Base-by-base conservation (phyloP, 345 rosid species). In the Moricandia moricandioides region DNA sequence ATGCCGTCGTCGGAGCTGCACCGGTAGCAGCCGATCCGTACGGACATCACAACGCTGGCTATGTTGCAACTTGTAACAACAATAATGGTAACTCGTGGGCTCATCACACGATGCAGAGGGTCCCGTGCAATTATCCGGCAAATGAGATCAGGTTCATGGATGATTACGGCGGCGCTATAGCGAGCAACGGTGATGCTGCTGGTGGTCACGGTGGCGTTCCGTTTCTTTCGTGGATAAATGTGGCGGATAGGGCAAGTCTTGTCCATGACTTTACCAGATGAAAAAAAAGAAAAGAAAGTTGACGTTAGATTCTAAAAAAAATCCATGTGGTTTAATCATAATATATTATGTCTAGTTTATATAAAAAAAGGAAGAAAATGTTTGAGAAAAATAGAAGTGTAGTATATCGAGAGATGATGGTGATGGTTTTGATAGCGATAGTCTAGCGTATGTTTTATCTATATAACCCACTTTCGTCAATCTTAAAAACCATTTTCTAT, bases 171-270 rank as follows among this genome's bases (percentile, higher is more conserved):
- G 90, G 57, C 1, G 69, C 69, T 18, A 72, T 33, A 66, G 63
- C 30, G 1, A 66, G 0, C 69, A 67, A 83, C 52, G 78, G 81
- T 52, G 88, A 84, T 26, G 67, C 89, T 26, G 92, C 14, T 18
- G 56, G 56, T 49, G 17, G 56, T 18, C 56, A 85, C 72, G 79
- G 90, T 58, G 86, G 87, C 49, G 83, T 83, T 30, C 88, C 97
- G 43, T 88, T 85, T 79, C 97, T 91, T 30, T 89, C 99, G 13
- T 95, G 99, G 99, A 88, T 90, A 75, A 95, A 92, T 69, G 88
- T 94, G 61, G 85, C 97, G 14, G 98, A 94, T 81, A 86, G 97
- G 85, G 91, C 82, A 59, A 85, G 96, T 78, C 92, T 91, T 72
- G 91, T 92, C 65, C 91, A 88, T 77, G 92, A 90, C 89, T 94